phyloP scores from a whole-genome alignment of 176 grass and related monocot species.

The Lolium perenne region DNA sequence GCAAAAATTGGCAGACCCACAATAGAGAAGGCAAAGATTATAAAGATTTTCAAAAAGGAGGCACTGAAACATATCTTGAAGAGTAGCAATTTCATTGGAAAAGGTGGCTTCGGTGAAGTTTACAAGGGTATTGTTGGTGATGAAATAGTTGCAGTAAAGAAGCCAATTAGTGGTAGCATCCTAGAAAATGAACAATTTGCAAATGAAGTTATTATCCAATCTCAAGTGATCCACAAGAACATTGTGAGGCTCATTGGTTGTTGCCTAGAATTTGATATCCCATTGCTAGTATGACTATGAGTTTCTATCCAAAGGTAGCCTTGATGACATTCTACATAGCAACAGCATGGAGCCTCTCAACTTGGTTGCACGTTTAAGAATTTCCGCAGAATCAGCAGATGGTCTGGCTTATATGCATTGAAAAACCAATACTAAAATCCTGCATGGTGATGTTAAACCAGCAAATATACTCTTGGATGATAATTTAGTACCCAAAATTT shows the following conservation, averaged over 20 bases:
- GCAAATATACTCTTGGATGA: not conserved
- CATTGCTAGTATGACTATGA: constrained; percentile 7
- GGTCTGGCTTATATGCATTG: not conserved
- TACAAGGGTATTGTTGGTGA: constrained; percentile 8
- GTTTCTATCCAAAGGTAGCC: not conserved
- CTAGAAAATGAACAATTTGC: too few species aligned
- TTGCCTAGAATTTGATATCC: constrained; percentile 44
- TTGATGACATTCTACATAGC: not conserved
- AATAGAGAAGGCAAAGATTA: not conserved
- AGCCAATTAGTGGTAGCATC: not conserved
- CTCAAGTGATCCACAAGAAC: constrained; percentile 46
- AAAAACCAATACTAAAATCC: too few species aligned
- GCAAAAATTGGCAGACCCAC: not conserved
- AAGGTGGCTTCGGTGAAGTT: not conserved
- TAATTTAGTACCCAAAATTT: too few species aligned
- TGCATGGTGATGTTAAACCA: too few species aligned
- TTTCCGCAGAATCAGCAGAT: not conserved
- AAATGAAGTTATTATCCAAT: too few species aligned
- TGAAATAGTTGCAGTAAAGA: constrained; percentile 37
- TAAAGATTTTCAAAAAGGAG: not conserved
- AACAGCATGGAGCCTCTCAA: not conserved
- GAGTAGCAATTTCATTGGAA: not conserved
- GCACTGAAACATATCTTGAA: not conserved
- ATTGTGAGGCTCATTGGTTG: constrained; percentile 50
- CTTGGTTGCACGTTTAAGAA: not conserved